These are phyloP conservation scores for Xylaria polymorpha DNA, from an alignment of 2,329 filamentous ascomycete species.

Conservation along the genomic window DNA sequence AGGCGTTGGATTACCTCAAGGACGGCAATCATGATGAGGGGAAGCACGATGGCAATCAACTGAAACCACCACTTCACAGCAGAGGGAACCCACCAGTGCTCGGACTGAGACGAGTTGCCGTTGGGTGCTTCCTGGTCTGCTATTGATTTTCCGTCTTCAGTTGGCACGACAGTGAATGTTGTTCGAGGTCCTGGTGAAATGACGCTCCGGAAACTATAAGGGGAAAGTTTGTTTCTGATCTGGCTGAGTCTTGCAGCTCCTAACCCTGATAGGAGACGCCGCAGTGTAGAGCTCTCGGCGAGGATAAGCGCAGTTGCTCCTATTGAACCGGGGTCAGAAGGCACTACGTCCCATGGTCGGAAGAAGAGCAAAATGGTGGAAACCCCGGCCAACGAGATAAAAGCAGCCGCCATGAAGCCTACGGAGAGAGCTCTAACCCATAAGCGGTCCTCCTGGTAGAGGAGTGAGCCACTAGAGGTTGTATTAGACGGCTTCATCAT, in stretches of 20 bases:
- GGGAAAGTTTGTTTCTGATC: slow-evolving; percentile 23
- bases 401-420: slow-evolving; percentile 29
- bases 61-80: slow-evolving; percentile 31
- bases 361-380: slow-evolving; percentile 21
- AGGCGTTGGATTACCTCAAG: slow-evolving; percentile 32
- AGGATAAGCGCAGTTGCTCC: slow-evolving; percentile 34
- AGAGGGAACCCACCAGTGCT: slow-evolving; percentile 33
- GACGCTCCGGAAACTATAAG: slow-evolving; percentile 29
- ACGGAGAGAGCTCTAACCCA: slow-evolving; percentile 33
- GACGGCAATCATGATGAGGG: slow-evolving; percentile 26
- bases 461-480: slow-evolving; percentile 18
- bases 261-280: slow-evolving; percentile 22
- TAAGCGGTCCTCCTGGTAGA: slow-evolving; percentile 25
- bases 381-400: slow-evolving; percentile 26
- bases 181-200: slow-evolving; percentile 12
- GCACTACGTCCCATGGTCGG: slow-evolving; percentile 31
- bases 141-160: slow-evolving; percentile 4
- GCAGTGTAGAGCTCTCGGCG: slow-evolving; percentile 24
- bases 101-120: background rate
- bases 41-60: slow-evolving; percentile 20
- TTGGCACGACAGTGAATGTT: slow-evolving; percentile 26
- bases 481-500: slow-evolving; percentile 34
- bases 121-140: background rate
- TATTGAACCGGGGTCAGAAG: slow-evolving; percentile 33
- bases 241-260: slow-evolving; percentile 24